Evolutionary conservation across 2,329 filamentous ascomycete species (phyloP), one percentile per base, ranked within the genome.

Genomic region (Gremmenia infestans): DNA sequence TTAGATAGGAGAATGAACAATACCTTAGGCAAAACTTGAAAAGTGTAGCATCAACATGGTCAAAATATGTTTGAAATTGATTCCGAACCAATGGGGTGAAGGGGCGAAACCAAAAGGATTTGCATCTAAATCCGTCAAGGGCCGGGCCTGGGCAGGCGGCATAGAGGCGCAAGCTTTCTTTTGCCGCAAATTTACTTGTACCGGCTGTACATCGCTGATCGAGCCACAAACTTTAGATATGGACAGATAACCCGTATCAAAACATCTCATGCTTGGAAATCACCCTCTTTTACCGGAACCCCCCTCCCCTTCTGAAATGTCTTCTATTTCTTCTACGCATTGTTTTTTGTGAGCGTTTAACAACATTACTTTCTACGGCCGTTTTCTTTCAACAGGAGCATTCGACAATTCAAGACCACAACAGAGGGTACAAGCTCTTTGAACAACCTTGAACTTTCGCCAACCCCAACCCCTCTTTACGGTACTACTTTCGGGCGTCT

Each of bases 191-290:
- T 40, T 32, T 4, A 4, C 28, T 12, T 32, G 28, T 32, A 32
- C 28, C 28, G 8, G 28, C 11, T 12, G 28, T 32, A 12, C 28
- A 32, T 32, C 28, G 12, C 28, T 40, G 6, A 52, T 53, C 51
- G 39, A 39, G 39, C 40, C 35, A 52, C 40, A 46, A 55, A 19
- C 35, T 14, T 35, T 40, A 37, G 47, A 23, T 52, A 39, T 51
- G 49, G 54, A 51, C 55, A 57, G 55, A 57, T 57, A 49, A 51
- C 35, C 32, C 52, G 46, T 53, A 36, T 48, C 55, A 54, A 61
- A 65, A 63, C 60, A 40, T 47, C 11, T 39, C 25, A 49, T 62
- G 64, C 54, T 65, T 65, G 58, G 50, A 58, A 63, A 66, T 63
- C 58, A 62, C 35, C 8, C 14, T 48, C 53, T 36, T 36, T 50